Evolutionary conservation across 352 stramenopile species (phyloP), one percentile per base, ranked within the genome.

Genomic region (Pythium guiyangense): DNA sequence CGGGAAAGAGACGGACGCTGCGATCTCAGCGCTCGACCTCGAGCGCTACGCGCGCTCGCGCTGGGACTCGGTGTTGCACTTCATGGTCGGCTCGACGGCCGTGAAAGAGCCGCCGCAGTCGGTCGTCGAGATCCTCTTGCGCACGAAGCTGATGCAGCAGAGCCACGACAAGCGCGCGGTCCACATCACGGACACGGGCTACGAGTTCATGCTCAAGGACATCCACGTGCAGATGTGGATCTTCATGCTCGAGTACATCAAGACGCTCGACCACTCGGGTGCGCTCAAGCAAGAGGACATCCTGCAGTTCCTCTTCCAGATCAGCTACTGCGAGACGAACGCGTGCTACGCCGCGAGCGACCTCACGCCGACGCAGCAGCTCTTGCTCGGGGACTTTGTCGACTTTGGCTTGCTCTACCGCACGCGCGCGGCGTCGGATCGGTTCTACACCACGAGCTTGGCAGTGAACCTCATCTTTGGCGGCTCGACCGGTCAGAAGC

Each of bases 191-290:
- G 81, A 94, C 67, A 91, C 82, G 45, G 86, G 87, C 47, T 95
- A 95, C 70, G 85, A 96, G 70, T 96, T 96, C 61, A 94, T 96
- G 88, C 73, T 96, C 54, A 94, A 95, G 63, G 86, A 96, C 45
- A 92, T 95, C 47, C 88, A 96, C 75, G 76, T 94, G 57, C 88
- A 96, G 60, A 93, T 92, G 72, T 96, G 87, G 87, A 94, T 94
- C 61, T 94, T 96, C 53, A 89, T 96, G 71, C 66, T 94, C 44
- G 83, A 94, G 66, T 94, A 94, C 59, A 96, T 96, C 56, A 84
- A 84, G 40, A 91, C 83, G 52, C 74, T 93, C 31, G 80, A 93
- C 63, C 72, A 77, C 58, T 84, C 71, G 26, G 84, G 73, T 40
- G 82, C 80, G 34, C 49, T 94, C 18, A 80, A 79, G 39, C 74